These are phyloP conservation scores for Paraphoma sp. DNA, from an alignment of 2,329 filamentous ascomycete genomes.

Conservation along the genomic window DNA sequence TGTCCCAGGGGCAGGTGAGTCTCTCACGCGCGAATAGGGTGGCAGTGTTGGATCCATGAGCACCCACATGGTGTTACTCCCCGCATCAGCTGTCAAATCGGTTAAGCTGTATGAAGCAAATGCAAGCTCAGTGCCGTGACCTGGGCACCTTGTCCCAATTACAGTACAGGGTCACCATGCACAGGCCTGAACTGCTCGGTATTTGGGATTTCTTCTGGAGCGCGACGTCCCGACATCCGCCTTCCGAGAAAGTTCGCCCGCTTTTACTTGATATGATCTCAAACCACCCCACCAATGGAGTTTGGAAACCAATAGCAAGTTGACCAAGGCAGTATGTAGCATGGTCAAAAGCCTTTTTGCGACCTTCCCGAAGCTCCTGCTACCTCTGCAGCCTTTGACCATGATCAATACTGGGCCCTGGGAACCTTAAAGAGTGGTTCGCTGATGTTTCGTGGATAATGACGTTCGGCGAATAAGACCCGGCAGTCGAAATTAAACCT, in stretches of 20 bases:
- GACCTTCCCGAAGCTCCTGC: too few relatives aligned
- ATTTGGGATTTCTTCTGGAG: neutral
- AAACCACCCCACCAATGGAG: too few relatives aligned
- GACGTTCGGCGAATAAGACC: slow-evolving; percentile 1
- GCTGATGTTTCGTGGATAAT: slow-evolving; percentile 2
- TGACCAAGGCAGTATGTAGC: too few relatives aligned
- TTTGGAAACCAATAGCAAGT: too few relatives aligned
- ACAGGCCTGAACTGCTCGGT: neutral
- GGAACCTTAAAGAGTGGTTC: neutral
- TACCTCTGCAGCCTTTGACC: too few relatives aligned
- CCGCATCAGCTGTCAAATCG: slow-evolving; percentile 12
- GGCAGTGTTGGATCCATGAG: neutral
- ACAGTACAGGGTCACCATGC: neutral
- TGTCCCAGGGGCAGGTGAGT: slow-evolving; percentile 2
- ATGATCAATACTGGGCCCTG: neutral
- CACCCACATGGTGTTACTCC: slow-evolving; percentile 5
- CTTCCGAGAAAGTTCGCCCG: neutral
- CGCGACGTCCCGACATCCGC: neutral
- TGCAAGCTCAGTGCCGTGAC: slow-evolving; percentile 18
- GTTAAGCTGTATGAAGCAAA: slow-evolving; percentile 23
- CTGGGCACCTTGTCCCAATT: slow-evolving; percentile 9
- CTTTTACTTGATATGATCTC: too few relatives aligned
- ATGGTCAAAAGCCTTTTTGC: too few relatives aligned
- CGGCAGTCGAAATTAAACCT: slow-evolving; percentile 6
- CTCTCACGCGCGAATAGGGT: neutral